Evolutionary conservation across 2,329 filamentous ascomycete species (phyloP), one percentile per base, ranked within the genome.

Genomic region (Metarhizium humberi): DNA sequence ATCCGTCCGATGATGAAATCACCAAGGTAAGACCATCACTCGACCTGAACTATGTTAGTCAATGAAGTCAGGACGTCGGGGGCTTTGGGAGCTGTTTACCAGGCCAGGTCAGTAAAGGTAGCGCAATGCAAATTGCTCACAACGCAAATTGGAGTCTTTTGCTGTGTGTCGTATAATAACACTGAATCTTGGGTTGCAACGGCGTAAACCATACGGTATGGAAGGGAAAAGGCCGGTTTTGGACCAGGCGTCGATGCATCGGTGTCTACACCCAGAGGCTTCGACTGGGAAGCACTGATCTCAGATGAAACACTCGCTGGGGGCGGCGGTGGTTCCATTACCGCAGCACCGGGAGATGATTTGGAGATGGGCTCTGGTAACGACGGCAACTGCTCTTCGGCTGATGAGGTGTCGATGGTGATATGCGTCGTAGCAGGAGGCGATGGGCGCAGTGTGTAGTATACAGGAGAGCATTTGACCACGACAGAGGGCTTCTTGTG

Each of bases 401-500:
- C 77, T 10, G 89, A 94, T 0, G 91, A 91, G 0, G 92, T 97
- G 71, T 99, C 94, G 58, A 99, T 90, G 0, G 90, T 96, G 62
- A 99, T 95, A 64, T 95, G 85, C 63, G 88, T 91, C 1, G 92
- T 96, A 4, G 80, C 72, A 10, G 86, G 84, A 0, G 80, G 72
- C 0, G 77, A 73, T 63, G 87, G 83, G 45, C 94, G 84, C 25
- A 95, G 75, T 0, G 86, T 90, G 71, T 97, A 99, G 62, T 89
- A 86, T 29, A 95, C 73, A 0, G 94, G 94, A 14, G 92, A 99
- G 68, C 94, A 99, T 66, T 90, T 90, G 57, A 99, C 90, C 1
- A 92, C 94, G 11, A 99, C 90, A 0, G 94, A 97, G 0, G 94
- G 94, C 71, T 99, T 99, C 77, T 96, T 99, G 72, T 97, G 92